Evolutionary conservation across 2,329 filamentous ascomycete species (phyloP), one percentile per base, ranked within the genome.

Genomic region (Cercospora citrullina): DNA sequence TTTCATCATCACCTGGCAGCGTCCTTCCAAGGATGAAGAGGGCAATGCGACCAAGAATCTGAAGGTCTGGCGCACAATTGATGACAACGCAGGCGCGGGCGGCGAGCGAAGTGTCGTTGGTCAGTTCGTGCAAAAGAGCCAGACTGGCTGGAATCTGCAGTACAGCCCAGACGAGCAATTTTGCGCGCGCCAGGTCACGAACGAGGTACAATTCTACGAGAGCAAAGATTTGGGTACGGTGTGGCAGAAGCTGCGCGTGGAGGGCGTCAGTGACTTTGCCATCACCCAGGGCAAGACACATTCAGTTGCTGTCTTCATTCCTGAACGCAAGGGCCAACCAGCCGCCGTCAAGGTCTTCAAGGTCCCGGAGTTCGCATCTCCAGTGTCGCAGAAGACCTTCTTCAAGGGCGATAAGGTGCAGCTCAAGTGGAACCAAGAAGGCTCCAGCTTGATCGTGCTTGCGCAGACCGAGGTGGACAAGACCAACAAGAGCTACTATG

Each of bases 381-480:
- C 94, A 4, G 89, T 97, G 60, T 97, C 94, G 45, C 94, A 98
- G 80, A 99, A 99, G 89, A 97, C 91, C 1, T 99, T 99, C 79
- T 99, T 93, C 88, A 99, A 99, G 84, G 94, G 94, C 71, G 95
- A 99, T 85, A 98, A 98, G 84, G 94, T 99, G 59, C 93, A 97
- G 81, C 84, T 99, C 78, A 97, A 97, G 84, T 99, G 95, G 95
- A 99, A 99, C 82, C 88, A 90, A 73, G 85, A 93, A 70, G 95
- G 95, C 63, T 97, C 94, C 42, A 94, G 90, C 79, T 82, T 98
- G 78, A 91, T 99, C 77, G 94, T 98, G 73, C 87, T 99, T 76
- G 94, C 95, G 65, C 94, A 98, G 84, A 99, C 95, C 33, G 95
- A 99, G 71, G 95, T 98, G 64, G 95, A 99, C 82, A 96, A 95